Percentiles rank a stretch among this genome's conserved stretches.
Evolutionary conservation across 306 rosid genomes (phyloP).

Genomic region (Aeschynomene evenia): DNA sequence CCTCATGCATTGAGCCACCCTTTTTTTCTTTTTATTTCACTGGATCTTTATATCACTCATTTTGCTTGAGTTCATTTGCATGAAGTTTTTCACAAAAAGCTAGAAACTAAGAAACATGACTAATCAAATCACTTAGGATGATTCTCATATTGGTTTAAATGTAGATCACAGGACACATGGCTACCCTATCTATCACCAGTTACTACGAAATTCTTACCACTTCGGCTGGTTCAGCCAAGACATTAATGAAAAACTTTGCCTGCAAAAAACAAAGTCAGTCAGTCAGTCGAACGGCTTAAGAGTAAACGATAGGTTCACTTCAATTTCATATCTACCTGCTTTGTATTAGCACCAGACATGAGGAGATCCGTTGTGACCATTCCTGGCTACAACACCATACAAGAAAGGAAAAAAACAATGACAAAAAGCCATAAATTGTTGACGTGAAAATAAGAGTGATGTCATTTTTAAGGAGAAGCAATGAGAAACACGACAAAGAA

Average conservation of each 20-base stretch:
- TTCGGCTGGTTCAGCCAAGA: slow-evolving; percentile 96
- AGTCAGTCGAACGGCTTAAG: neutral
- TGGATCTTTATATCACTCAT: neutral
- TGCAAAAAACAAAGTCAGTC: slow-evolving; percentile 36
- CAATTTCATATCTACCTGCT: slow-evolving; percentile 58
- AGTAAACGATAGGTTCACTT: slow-evolving; percentile 6
- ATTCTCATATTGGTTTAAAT: neutral
- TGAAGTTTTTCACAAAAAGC: neutral
- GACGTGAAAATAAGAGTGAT: no score
- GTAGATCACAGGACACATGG: neutral
- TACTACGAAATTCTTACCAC: slow-evolving; percentile 58
- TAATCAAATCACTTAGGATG: neutral
- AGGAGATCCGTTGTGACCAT: slow-evolving; percentile 99
- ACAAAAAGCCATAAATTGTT: neutral
- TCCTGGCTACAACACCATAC: slow-evolving; percentile 74
- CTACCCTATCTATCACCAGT: slow-evolving; percentile 16
- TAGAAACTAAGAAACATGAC: slow-evolving; percentile 11
- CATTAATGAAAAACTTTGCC: slow-evolving; percentile 97
- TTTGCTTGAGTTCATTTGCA: slow-evolving; percentile 18
- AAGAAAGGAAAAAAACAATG: neutral
- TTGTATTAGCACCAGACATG: slow-evolving; percentile 92
- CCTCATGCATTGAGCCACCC: no score
- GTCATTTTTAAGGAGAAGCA: slow-evolving; percentile 12
- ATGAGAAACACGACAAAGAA: neutral
- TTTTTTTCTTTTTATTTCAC: no score